phyloP scores from a whole-genome alignment of 495 filamentous ascomycete genomes.

The Xanthoparmelia taractica region DNA sequence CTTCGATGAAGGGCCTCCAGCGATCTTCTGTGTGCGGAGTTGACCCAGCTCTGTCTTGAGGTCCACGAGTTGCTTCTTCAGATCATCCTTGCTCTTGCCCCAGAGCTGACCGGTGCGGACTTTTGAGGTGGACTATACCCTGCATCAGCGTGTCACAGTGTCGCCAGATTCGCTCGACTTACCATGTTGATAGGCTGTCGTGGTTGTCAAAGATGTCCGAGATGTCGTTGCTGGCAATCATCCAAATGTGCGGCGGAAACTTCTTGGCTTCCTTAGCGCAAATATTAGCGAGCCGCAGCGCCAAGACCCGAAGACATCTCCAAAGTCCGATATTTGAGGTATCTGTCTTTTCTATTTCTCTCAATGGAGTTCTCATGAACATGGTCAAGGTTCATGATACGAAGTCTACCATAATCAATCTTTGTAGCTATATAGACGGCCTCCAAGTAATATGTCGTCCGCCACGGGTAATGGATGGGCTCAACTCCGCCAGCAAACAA shows the following conservation, averaged over 20 bases:
- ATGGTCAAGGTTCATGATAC: not conserved
- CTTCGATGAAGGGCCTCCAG: slow-evolving; percentile 84
- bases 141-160: slow-evolving; percentile 24
- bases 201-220: slow-evolving; percentile 8
- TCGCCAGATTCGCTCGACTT: not conserved
- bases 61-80: slow-evolving; percentile 85
- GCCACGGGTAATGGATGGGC: slow-evolving; percentile 82
- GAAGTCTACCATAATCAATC: not conserved
- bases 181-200: slow-evolving; percentile 24
- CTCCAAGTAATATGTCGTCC: slow-evolving; percentile 50
- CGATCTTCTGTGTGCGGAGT: slow-evolving; percentile 95
- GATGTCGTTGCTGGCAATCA: slow-evolving; percentile 11
- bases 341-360: not conserved
- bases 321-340: not conserved
- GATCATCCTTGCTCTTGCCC: slow-evolving; percentile 97
- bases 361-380: slow-evolving; percentile 3
- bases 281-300: slow-evolving; percentile 20
- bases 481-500: slow-evolving; percentile 88
- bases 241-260: slow-evolving; percentile 15
- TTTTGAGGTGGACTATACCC: slow-evolving; percentile 68
- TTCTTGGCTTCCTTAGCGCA: slow-evolving; percentile 18
- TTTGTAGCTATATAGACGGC: not conserved
- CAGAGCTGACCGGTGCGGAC: slow-evolving; percentile 93
- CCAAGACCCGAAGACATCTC: slow-evolving; percentile 14
- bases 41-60: slow-evolving; percentile 90